Base-by-base conservation (phyloP, 345 rosid genomes). In the Carallia pectinifolia region DNA sequence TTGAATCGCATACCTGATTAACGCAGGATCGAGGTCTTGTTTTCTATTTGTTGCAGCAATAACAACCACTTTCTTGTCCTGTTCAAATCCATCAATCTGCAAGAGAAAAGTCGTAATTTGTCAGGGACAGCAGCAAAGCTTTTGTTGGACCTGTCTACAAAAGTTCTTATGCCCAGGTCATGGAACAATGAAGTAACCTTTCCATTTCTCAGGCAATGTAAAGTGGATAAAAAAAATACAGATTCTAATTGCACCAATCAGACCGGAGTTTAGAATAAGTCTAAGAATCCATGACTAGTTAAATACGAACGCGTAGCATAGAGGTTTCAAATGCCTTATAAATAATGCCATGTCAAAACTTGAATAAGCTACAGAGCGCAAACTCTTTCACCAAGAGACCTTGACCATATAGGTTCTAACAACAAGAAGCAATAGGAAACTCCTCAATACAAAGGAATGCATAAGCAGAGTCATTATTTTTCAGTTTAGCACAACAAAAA, bases 71-170 rank as follows among this genome's bases (percentile, higher is more conserved):
- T 90, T 90, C 76, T 90, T 89, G 61, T 90, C 94, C 70, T 89
- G 96, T 72, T 95, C 98, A 85, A 95, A 95, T 71, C 99, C 97
- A 79, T 95, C 99, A 63, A 89, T 95, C 98, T 95, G 85, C 78
- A 68, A 68, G 10, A 29, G 27, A 62, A 52, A 52, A 39, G 38
- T 74, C 53, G 37, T 60, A 73, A 56, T 52, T 76, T 50, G 61
- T 53, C 58, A 66, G 37, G 31, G 27, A n/a, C 17, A 62, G 50
- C 5, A 1, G 12, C 31, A 58, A 36, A 77, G 40, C 7, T 36
- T 64, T 17, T n/a, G 44, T 15, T 2, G 19, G 12, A 52, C 16
- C 17, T 33, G 40, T 23, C 2, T 36, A 29, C 36, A 65, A 3
- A 33, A 65, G 18, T 34, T 23, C 38, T 19, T 59, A 50, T 48